Percentiles rank a stretch among this genome's conserved stretches.
Evolutionary conservation across 1,284 basidiomycete genomes (phyloP).

Genomic region (Sphaerobolus stellatus): DNA sequence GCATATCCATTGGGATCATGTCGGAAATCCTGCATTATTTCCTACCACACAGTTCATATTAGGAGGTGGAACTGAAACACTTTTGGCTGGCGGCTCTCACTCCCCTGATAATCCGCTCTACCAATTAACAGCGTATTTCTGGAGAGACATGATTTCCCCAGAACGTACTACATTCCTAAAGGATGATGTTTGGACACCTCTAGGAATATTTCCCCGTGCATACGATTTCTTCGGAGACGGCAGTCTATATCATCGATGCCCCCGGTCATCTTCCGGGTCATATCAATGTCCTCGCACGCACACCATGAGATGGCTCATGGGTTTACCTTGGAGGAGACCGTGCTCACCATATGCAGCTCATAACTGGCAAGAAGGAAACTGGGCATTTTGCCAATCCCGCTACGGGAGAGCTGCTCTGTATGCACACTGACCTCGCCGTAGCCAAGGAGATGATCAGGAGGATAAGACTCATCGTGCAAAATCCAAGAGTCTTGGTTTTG

Average conservation of each 20-base stretch:
- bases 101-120: background rate
- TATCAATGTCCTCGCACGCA: constrained; percentile 53
- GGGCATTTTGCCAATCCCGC: background rate
- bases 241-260: constrained; percentile 51
- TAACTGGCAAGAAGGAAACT: constrained; percentile 46
- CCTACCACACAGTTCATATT: constrained; percentile 48
- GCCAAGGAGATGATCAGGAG: constrained; percentile 43
- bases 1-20: constrained; percentile 14
- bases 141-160: background rate
- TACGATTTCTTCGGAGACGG: constrained; percentile 59
- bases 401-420: constrained; percentile 30
- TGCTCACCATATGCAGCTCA: constrained; percentile 52
- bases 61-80: constrained; percentile 26
- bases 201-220: constrained; percentile 53
- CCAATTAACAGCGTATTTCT: no score
- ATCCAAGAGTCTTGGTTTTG: constrained; percentile 45
- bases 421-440: constrained; percentile 42
- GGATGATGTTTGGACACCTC: constrained; percentile 14
- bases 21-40: constrained; percentile 47
- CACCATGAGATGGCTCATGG: constrained; percentile 55
- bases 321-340: constrained; percentile 55
- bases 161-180: background rate
- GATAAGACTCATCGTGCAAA: constrained; percentile 37
- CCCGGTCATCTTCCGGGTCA: constrained; percentile 56
- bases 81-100: background rate